Evolutionary conservation across 768 basidiomycete species (phyloP).

Genomic region (Xerocomellus amylosporus): DNA sequence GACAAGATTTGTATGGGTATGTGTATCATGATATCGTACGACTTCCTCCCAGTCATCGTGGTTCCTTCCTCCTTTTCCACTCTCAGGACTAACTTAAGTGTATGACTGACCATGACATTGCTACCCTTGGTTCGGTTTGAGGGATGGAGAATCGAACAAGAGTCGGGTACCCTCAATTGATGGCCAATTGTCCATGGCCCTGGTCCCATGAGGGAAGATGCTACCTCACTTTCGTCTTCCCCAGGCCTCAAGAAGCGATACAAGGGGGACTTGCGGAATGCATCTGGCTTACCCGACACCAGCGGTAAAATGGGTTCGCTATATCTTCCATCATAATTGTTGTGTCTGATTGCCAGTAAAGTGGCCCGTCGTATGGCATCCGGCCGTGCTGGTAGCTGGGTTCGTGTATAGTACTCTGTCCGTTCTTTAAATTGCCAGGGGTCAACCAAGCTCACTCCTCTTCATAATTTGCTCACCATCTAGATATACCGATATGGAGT

Average conservation of each 20-base stretch:
- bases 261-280: conserved; percentile 65
- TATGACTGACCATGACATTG: conserved; percentile 73
- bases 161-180: conserved; percentile 63
- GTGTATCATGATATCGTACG: conserved; percentile 86
- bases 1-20: conserved; percentile 86
- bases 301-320: conserved; percentile 73
- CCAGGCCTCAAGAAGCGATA: conserved; percentile 46
- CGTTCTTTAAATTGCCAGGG: conserved; percentile 51
- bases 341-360: conserved; percentile 59
- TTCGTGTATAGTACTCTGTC: conserved; percentile 74
- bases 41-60: conserved; percentile 70
- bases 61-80: conserved; percentile 73
- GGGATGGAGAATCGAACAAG: conserved; percentile 62
- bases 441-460: not conserved
- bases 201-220: conserved; percentile 63
- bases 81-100: conserved; percentile 77
- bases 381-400: conserved; percentile 63
- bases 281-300: conserved; percentile 62
- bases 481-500: conserved; percentile 66
- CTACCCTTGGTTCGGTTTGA: conserved; percentile 61
- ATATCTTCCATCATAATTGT: conserved; percentile 41
- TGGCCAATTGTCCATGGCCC: conserved; percentile 87
- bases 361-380: conserved; percentile 60
- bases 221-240: conserved; percentile 53
- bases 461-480: conserved; percentile 62